Evolutionary conservation across 805 yeast species (phyloP).

Genomic region (Candida sanyiensis): DNA sequence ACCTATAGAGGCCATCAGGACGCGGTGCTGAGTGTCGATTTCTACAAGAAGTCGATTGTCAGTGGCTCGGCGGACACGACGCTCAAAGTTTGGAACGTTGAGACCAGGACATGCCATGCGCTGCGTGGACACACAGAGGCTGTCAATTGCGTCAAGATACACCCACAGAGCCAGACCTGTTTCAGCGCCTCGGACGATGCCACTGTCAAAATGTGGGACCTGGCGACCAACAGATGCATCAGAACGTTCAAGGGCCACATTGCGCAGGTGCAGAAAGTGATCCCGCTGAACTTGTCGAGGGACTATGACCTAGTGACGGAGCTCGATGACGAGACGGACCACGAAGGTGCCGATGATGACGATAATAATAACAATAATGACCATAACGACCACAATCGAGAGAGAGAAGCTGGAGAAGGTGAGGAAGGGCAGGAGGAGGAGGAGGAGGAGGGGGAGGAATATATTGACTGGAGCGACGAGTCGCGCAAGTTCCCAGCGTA

Average conservation of each 20-base stretch:
- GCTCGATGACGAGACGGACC: conserved; percentile 21
- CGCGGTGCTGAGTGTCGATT: conserved; percentile 80
- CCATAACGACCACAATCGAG: conserved; percentile 13
- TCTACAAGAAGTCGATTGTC: conserved; percentile 73
- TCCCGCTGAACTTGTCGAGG: conserved; percentile 75
- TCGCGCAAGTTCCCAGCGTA: conserved; percentile 64
- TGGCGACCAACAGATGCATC: conserved; percentile 71
- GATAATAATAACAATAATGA: conserved; percentile 12
- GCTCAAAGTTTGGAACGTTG: conserved; percentile 95
- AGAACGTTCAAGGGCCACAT: conserved; percentile 81
- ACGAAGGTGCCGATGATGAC: conserved; percentile 13
- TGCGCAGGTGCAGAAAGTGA: conserved; percentile 89
- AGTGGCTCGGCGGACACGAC: conserved; percentile 92
- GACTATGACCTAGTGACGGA: conserved; percentile 45
- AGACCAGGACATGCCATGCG: conserved; percentile 85
- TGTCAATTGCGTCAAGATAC: conserved; percentile 87
- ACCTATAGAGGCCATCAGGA: conserved; percentile 92
- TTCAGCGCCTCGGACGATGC: conserved; percentile 90
- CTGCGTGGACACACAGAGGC: conserved; percentile 89
- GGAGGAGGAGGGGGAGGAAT: conserved; percentile 25
- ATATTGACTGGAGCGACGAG: conserved; percentile 23
- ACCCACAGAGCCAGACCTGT: conserved; percentile 68
- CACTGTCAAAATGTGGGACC: conserved; percentile 93
- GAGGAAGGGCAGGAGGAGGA: conserved; percentile 16
- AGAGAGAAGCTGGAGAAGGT: conserved; percentile 13